Percentiles rank a stretch among this genome's conserved stretches.
Conservation (phyloP, 2,329 filamentous ascomycete genomes). For the Sporothrix variecibatus region DNA sequence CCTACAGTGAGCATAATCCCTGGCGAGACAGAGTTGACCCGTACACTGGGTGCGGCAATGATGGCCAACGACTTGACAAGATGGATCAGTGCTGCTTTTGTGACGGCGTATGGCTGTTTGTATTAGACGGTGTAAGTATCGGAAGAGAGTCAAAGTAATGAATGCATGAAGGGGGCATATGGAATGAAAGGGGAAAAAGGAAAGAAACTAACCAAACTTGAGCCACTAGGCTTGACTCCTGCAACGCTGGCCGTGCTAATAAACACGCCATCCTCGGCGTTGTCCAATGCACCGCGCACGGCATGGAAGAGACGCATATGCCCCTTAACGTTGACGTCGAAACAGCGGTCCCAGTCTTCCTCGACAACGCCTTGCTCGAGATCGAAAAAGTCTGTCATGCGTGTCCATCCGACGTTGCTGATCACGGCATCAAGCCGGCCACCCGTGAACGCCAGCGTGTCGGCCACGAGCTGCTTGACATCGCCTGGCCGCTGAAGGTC, state of each 20-base stretch:
- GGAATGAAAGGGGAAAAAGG: no score
- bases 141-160: no score
- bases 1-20: slow-evolving; percentile 53
- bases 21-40: slow-evolving; percentile 60
- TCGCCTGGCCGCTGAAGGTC: slow-evolving; percentile 65
- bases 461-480: slow-evolving; percentile 59
- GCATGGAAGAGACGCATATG: slow-evolving; percentile 63
- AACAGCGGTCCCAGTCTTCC: slow-evolving; percentile 61
- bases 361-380: slow-evolving; percentile 57
- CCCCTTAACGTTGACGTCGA: slow-evolving; percentile 63
- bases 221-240: slow-evolving; percentile 64
- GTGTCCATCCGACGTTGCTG: slow-evolving; percentile 68
- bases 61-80: slow-evolving; percentile 56
- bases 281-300: slow-evolving; percentile 40
- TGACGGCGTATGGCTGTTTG: slow-evolving; percentile 68
- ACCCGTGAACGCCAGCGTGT: slow-evolving; percentile 61
- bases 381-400: slow-evolving; percentile 47
- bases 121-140: no score
- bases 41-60: slow-evolving; percentile 55
- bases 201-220: slow-evolving; percentile 50
- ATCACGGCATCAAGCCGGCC: slow-evolving; percentile 71
- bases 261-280: slow-evolving; percentile 50
- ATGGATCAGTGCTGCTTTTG: slow-evolving; percentile 71
- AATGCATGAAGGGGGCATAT: background rate
- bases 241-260: slow-evolving; percentile 66